Evolutionary conservation across 2,329 filamentous ascomycete genomes (phyloP).

Genomic region (Arthrobotrys sinensis): DNA sequence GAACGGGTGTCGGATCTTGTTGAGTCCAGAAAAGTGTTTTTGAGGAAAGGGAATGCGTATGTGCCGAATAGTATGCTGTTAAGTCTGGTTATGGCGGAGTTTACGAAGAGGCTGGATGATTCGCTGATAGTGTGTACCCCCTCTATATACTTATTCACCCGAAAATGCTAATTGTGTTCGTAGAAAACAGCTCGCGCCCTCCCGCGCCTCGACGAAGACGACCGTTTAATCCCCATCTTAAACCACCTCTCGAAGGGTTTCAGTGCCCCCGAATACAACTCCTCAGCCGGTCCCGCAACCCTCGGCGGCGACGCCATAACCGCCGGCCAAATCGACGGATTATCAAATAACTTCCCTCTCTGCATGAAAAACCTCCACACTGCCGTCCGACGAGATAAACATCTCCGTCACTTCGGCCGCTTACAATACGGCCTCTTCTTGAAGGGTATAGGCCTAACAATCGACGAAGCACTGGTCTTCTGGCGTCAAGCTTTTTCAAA

Average conservation of each 20-base stretch:
- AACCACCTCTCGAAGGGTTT: slow-evolving; percentile 95
- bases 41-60: slow-evolving; percentile 88
- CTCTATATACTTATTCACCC: slow-evolving; percentile 47
- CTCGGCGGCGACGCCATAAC: slow-evolving; percentile 81
- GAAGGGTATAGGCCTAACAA: slow-evolving; percentile 90
- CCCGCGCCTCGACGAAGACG: slow-evolving; percentile 94
- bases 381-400: slow-evolving; percentile 85
- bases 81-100: slow-evolving; percentile 91
- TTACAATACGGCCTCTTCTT: slow-evolving; percentile 97
- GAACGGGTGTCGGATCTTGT: slow-evolving; percentile 91
- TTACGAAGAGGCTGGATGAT: slow-evolving; percentile 82
- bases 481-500: slow-evolving; percentile 90
- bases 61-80: slow-evolving; percentile 89
- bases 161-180: neutral
- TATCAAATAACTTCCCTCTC: slow-evolving; percentile 86
- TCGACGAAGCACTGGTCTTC: slow-evolving; percentile 93
- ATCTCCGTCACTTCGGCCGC: slow-evolving; percentile 93
- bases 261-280: slow-evolving; percentile 87
- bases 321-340: slow-evolving; percentile 82
- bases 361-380: slow-evolving; percentile 95
- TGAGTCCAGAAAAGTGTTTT: slow-evolving; percentile 81
- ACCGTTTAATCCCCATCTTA: slow-evolving; percentile 83
- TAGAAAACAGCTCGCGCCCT: slow-evolving; percentile 90
- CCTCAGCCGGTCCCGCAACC: slow-evolving; percentile 74
- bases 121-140: slow-evolving; percentile 79